Evolutionary conservation across 768 basidiomycete genomes (phyloP).

Genomic region (Paxillus rubicundulus): DNA sequence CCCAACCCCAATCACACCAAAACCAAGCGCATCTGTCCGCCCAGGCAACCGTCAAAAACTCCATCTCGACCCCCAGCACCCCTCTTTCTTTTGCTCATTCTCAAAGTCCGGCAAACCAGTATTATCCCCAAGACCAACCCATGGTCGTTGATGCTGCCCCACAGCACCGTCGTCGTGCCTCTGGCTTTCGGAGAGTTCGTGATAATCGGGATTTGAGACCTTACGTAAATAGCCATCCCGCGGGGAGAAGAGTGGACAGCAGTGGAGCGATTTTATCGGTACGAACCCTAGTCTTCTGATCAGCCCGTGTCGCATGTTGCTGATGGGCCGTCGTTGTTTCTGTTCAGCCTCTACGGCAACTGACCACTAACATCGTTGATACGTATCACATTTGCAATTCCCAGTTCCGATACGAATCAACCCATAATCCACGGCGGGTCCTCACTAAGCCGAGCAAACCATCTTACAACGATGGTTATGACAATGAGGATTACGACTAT

Average conservation of each 20-base stretch:
- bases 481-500: conserved; percentile 99
- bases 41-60: conserved; percentile 48
- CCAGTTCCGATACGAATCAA: conserved; percentile 89
- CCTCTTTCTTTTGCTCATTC: conserved; percentile 66
- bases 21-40: conserved; percentile 51
- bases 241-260: conserved; percentile 73
- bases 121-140: conserved; percentile 61
- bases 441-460: conserved; percentile 98
- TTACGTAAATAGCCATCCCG: conserved; percentile 57
- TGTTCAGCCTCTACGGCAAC: conserved; percentile 53
- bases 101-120: conserved; percentile 49
- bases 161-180: conserved; percentile 60
- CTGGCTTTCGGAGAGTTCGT: conserved; percentile 78
- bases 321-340: conserved; percentile 5
- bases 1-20: conserved; percentile 51
- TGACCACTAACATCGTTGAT: conserved; percentile 85
- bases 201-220: conserved; percentile 78
- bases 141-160: conserved; percentile 68
- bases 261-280: conserved; percentile 81
- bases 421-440: conserved; percentile 93
- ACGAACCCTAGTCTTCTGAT: conserved; percentile 32
- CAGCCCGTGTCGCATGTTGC: conserved; percentile 3
- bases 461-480: conserved; percentile 92
- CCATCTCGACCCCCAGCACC: conserved; percentile 66
- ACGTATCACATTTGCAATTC: conserved; percentile 96